These are phyloP conservation scores for Paecilomyces formosus DNA, from an alignment of 2,329 filamentous ascomycete genomes.

Conservation along the genomic window DNA sequence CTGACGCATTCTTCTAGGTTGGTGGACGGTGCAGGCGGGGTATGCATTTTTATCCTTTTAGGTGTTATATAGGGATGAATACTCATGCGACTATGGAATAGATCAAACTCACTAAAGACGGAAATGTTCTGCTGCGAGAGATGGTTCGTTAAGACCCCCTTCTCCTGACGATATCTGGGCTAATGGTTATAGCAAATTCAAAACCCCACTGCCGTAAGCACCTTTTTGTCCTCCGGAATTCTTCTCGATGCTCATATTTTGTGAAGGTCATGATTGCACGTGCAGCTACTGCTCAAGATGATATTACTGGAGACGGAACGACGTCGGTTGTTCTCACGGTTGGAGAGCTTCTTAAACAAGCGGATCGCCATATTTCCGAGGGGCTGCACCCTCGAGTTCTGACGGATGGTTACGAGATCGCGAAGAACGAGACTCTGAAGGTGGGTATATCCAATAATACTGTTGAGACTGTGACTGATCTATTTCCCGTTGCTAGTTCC, in stretches of 20 bases:
- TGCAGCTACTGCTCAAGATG: conserved; percentile 93
- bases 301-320: conserved; percentile 96
- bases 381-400: conserved; percentile 95
- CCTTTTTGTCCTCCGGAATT: conserved; percentile 4
- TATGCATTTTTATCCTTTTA: conserved; percentile 26
- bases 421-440: conserved; percentile 86
- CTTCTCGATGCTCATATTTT: conserved; percentile 13
- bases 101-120: conserved; percentile 99
- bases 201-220: conserved; percentile 82
- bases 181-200: conserved; percentile 67
- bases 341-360: conserved; percentile 95
- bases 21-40: conserved; percentile 55
- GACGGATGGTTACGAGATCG: conserved; percentile 95
- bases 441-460: conserved; percentile 36
- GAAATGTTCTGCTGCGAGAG: conserved; percentile 71
- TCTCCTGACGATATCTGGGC: conserved; percentile 8
- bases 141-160: conserved; percentile 42
- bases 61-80: conserved; percentile 2
- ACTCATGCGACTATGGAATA: conserved; percentile 33
- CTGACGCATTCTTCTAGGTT: conserved; percentile 38
- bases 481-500: conserved; percentile 53
- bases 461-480: conserved; percentile 9
- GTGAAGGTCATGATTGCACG: conserved; percentile 59
- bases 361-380: conserved; percentile 90
- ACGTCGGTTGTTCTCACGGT: conserved; percentile 93